These are phyloP conservation scores for Sistotremastrum suecicum DNA, from an alignment of 768 basidiomycete species.

Conservation along the genomic window DNA sequence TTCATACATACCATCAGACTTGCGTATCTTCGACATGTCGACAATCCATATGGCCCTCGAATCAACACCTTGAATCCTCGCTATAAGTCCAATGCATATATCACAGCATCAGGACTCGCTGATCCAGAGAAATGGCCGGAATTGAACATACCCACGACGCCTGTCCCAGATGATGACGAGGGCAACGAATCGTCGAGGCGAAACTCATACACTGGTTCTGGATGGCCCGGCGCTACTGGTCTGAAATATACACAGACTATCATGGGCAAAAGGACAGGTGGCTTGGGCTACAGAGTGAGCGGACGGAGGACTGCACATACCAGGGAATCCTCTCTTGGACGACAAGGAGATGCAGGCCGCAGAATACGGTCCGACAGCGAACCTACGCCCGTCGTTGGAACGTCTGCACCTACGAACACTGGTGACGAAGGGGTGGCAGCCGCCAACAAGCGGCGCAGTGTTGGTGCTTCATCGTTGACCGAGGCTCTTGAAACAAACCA, in stretches of 20 bases:
- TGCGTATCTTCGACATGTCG: conserved; percentile 75
- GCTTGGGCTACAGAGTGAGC: conserved; percentile 60
- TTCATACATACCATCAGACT: conserved; percentile 78
- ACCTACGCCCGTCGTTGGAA: conserved; percentile 9
- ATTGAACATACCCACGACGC: conserved; percentile 54
- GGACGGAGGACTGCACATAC: conserved; percentile 35
- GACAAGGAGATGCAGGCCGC: neutral
- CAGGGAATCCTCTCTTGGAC: neutral
- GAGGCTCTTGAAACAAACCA: neutral
- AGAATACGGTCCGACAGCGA: conserved; percentile 11
- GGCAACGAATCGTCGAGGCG: conserved; percentile 22
- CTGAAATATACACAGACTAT: conserved; percentile 86
- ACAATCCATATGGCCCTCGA: conserved; percentile 73
- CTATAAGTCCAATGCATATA: conserved; percentile 72
- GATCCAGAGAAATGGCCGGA: conserved; percentile 80
- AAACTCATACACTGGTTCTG: conserved; percentile 9
- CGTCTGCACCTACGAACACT: too few relatives aligned
- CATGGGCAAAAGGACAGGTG: conserved; percentile 61
- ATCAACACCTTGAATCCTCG: conserved; percentile 69
- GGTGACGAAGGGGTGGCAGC: neutral
- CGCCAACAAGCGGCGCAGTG: conserved; percentile 2
- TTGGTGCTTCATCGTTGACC: neutral
- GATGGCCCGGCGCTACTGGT: conserved; percentile 35
- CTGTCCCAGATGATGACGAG: conserved; percentile 62
- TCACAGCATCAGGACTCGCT: conserved; percentile 64